phyloP scores from a whole-genome alignment of 768 basidiomycete genomes.

The Pholiota conissans region DNA sequence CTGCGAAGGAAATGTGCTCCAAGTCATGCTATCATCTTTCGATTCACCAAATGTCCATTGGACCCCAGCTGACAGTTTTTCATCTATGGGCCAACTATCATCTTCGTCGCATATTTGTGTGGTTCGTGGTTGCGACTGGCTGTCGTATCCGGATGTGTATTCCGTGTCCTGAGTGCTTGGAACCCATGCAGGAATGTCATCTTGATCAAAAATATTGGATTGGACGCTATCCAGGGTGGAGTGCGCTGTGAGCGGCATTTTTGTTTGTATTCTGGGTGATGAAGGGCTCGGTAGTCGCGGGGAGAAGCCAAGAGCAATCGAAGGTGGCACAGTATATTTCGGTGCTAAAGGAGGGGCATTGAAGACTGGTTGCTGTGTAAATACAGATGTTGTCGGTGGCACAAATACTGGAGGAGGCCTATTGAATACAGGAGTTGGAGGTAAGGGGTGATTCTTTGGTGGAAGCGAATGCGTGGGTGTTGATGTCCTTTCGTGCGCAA shows the following conservation, averaged over 20 bases:
- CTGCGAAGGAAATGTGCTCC: constrained; percentile 69
- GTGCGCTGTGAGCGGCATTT: constrained; percentile 44
- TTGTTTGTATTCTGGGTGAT: constrained; percentile 21
- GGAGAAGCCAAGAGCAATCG: constrained; percentile 47
- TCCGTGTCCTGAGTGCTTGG: constrained; percentile 62
- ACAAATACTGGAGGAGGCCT: constrained; percentile 54
- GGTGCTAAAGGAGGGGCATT: constrained; percentile 20
- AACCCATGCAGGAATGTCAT: constrained; percentile 51
- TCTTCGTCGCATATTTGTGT: constrained; percentile 49
- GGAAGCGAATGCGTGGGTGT: constrained; percentile 60
- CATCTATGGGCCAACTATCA: constrained; percentile 78
- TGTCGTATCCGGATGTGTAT: constrained; percentile 36
- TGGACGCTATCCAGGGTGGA: constrained; percentile 52
- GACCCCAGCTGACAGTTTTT: constrained; percentile 53
- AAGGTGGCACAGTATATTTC: constrained; percentile 31
- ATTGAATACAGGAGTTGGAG: constrained; percentile 56
- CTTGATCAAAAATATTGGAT: constrained; percentile 56
- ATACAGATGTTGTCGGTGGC: constrained; percentile 33
- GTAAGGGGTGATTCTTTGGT: constrained; percentile 22
- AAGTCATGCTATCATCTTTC: constrained; percentile 72
- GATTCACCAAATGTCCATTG: constrained; percentile 63
- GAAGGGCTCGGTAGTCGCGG: constrained; percentile 26
- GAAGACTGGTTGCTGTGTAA: constrained; percentile 15
- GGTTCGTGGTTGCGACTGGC: constrained; percentile 33
- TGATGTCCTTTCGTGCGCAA: constrained; percentile 38